Conservation (phyloP, 805 yeast genomes). For the Spathaspora girioi region DNA sequence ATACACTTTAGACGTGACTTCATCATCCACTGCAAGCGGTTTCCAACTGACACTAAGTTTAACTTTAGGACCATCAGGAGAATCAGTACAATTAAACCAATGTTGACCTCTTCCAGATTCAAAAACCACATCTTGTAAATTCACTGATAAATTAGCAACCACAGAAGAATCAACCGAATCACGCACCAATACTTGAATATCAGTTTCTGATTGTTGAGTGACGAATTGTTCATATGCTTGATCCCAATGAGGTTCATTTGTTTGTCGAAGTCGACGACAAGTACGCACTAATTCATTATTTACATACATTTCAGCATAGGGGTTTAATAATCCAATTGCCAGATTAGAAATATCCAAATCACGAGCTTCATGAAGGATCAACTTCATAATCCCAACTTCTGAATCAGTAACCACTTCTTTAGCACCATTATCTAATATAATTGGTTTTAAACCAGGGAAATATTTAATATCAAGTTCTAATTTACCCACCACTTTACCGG, state of each 20-base stretch:
- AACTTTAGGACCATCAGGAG: conserved; percentile 40
- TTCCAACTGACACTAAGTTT: conserved; percentile 65
- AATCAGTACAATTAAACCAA: conserved; percentile 45
- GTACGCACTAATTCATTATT: conserved; percentile 53
- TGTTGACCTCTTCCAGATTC: conserved; percentile 48
- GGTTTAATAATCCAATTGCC: conserved; percentile 50
- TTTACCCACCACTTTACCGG: conserved; percentile 56
- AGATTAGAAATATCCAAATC: conserved; percentile 53
- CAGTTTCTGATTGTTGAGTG: conserved; percentile 55
- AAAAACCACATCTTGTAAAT: conserved; percentile 53
- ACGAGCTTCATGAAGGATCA: conserved; percentile 57
- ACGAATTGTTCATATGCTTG: conserved; percentile 59
- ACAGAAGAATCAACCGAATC: conserved; percentile 55
- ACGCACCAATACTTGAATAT: conserved; percentile 52
- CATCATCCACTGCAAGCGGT: conserved; percentile 54
- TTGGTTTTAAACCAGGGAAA: conserved; percentile 46
- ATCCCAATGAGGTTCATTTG: conserved; percentile 74
- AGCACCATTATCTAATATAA: conserved; percentile 45
- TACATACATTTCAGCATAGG: conserved; percentile 64
- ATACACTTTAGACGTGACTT: conserved; percentile 41
- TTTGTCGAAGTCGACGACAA: conserved; percentile 59
- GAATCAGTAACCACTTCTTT: conserved; percentile 49
- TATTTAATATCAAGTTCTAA: conserved; percentile 55
- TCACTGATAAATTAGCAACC: conserved; percentile 51
- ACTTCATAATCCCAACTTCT: conserved; percentile 72